Evolutionary conservation across 1,284 basidiomycete species (phyloP).

Genomic region (Cutaneotrichosporon dermatis): DNA sequence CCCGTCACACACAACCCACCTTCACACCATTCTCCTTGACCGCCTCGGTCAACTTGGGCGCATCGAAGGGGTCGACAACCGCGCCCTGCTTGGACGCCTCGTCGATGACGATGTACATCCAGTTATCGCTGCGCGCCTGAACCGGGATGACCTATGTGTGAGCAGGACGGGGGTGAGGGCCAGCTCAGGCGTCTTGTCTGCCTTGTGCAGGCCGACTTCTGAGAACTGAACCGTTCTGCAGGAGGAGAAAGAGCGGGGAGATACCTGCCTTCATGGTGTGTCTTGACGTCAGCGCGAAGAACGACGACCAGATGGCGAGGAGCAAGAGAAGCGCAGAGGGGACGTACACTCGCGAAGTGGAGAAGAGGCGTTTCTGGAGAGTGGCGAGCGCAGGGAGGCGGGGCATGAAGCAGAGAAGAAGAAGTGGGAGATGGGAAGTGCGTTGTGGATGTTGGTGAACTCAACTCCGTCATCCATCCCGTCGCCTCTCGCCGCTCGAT

Average conservation of each 20-base stretch:
- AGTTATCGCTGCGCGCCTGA: slow-evolving; percentile 76
- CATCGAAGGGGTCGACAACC: slow-evolving; percentile 65
- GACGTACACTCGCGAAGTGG: not conserved
- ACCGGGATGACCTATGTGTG: slow-evolving; percentile 59
- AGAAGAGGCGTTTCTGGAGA: not conserved
- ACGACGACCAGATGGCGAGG: not conserved
- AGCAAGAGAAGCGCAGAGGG: no score
- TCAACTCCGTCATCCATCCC: no score
- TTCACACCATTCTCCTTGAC: slow-evolving; percentile 65
- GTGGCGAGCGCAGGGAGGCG: not conserved
- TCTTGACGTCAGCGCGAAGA: not conserved
- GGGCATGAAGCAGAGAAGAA: not conserved
- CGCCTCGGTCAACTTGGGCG: slow-evolving; percentile 64
- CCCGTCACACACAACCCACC: slow-evolving; percentile 27
- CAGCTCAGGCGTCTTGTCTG: no score
- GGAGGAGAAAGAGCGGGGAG: no score
- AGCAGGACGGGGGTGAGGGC: not conserved
- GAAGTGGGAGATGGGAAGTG: no score
- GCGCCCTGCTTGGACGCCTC: slow-evolving; percentile 65
- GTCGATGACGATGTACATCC: slow-evolving; percentile 81
- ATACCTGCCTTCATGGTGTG: not conserved
- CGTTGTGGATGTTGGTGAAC: no score
- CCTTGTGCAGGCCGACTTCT: no score
- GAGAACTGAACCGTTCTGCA: no score
- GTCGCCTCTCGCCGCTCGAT: no score